phyloP scores from a whole-genome alignment of 139 green algal genomes.

The Limnomonas spitsbergensis region DNA sequence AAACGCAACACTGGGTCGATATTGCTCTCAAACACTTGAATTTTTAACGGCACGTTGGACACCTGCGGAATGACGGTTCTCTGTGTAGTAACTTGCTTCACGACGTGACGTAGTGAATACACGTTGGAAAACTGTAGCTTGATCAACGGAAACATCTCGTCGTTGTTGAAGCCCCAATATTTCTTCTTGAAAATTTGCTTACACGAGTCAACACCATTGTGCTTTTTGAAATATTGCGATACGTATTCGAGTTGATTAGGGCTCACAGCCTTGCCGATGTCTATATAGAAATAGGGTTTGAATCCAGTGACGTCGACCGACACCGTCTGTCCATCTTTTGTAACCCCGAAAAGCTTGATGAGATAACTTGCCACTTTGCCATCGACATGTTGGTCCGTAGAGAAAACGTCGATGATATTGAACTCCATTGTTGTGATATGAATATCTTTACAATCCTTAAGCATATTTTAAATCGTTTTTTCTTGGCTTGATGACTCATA shows the following conservation, averaged over 20 bases:
- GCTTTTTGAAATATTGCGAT: no score
- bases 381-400: no score
- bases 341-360: no score
- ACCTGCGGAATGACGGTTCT: no score
- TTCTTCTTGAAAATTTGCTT: conserved; percentile 3
- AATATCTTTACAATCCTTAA: no score
- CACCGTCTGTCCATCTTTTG: no score
- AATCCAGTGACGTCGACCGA: conserved; percentile 11
- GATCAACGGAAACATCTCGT: neutral
- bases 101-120: neutral
- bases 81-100: neutral
- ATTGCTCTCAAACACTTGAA: conserved; percentile 20
- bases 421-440: no score
- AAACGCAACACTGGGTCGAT: conserved; percentile 22
- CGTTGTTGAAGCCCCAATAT: conserved; percentile 16
- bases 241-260: no score
- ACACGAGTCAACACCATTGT: neutral
- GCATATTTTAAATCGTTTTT: no score
- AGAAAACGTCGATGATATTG: no score
- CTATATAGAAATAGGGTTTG: conserved; percentile 15
- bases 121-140: neutral
- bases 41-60: neutral
- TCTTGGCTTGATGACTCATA: no score
- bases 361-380: no score
- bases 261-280: neutral